phyloP scores from a whole-genome alignment of 306 rosid genomes.

The Casuarina equisetifolia region DNA sequence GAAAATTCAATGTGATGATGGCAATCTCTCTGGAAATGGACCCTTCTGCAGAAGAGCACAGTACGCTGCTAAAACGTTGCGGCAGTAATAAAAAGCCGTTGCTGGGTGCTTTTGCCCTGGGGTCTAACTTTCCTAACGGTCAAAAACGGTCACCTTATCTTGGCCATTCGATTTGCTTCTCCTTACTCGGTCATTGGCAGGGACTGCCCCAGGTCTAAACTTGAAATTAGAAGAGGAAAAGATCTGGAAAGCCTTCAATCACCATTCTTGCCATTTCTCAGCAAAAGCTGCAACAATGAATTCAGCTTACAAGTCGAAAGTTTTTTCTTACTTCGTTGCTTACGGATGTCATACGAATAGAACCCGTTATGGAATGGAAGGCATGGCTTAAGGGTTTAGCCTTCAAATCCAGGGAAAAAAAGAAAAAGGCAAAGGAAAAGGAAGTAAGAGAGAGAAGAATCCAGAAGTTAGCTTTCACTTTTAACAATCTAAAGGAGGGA shows the following conservation, averaged over 20 bases:
- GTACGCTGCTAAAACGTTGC: neutral
- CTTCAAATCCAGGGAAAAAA: no score
- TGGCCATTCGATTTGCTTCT: constrained; percentile 13
- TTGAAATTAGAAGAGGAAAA: neutral
- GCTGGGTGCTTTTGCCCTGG: constrained; percentile 15
- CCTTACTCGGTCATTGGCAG: constrained; percentile 8
- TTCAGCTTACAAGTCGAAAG: no score
- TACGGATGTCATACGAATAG: no score
- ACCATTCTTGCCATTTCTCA: neutral
- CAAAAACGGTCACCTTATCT: constrained; percentile 32
- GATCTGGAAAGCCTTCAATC: neutral
- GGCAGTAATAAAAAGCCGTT: neutral
- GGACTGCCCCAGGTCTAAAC: constrained; percentile 19
- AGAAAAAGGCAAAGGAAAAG: neutral
- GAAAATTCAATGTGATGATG: neutral
- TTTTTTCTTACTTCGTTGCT: no score
- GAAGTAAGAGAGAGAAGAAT: no score
- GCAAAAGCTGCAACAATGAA: no score
- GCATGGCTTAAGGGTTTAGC: no score
- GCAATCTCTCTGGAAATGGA: neutral
- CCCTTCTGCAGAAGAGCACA: neutral
- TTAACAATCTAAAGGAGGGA: no score
- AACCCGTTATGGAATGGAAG: no score
- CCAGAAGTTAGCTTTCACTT: no score
- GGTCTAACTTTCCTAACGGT: constrained; percentile 52